Evolutionary conservation across 352 stramenopile genomes (phyloP), one percentile per base, ranked within the genome.

Genomic region (Pythium biforme): DNA sequence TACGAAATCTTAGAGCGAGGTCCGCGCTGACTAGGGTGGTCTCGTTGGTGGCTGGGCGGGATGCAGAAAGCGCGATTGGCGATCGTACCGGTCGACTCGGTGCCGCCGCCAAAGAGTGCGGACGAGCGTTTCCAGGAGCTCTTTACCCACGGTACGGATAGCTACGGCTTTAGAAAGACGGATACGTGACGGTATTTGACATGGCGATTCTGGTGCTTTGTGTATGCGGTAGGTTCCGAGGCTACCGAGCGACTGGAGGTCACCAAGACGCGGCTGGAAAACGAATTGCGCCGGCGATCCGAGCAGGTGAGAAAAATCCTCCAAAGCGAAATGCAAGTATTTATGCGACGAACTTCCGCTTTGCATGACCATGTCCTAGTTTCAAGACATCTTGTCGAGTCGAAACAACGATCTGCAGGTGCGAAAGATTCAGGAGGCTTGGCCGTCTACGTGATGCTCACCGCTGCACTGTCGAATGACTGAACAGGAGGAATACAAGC

Each of bases 381-480:
- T 90, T 52, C 75, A 66, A 20, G 74, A 86, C 14, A 66, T 90
- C 8, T 68, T 92, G 15, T 83, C 79, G 41, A 92, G 72, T 29
- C 74, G 82, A 57, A 92, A 92, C 49, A 83, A 68, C 5, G 80
- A 88, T 59, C 81, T 92, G 23, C 83, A 91, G 58, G 70, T 71
- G 19, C 25, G 37, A 17, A 43, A 23, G 11, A 3, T 6, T 43
- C 37, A 43, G 15, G 5, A 19, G n/a, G 8, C n/a, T n/a, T 43
- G 9, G 37, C 4, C 17, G 17, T n/a, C 4, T 3, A n/a, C 6
- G 19, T 1, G 37, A 43, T 1, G n/a, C 17, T 43, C 3, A 57
- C 11, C 10, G 22, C 1, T 34, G 27, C n/a, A 29, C 9, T 20
- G 5, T 45, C 17, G 4, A 41, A 26, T 8, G 17, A n/a, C 15